Base-by-base conservation (phyloP, 192 early-diverging fungal species). In the Mortierella hygrophila region DNA sequence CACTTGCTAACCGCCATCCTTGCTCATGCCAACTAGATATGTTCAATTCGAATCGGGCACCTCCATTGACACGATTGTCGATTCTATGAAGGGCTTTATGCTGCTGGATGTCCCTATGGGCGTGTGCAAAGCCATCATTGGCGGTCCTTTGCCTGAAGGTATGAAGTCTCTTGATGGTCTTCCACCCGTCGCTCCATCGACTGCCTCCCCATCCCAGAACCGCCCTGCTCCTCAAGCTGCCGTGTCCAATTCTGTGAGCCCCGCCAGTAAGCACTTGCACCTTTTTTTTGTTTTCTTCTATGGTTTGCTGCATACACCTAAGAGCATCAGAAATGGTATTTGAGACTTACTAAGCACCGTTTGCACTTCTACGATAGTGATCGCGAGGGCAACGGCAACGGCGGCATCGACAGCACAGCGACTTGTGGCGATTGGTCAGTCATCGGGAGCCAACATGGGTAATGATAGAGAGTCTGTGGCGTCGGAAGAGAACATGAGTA, bases 1-100 rank as follows among this genome's bases (percentile, higher is more conserved):
- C n/a, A 26, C 60, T 65, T 11, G 10, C 29, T 65, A 29, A 29
- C 26, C n/a, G 8, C 11, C 10, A 1, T 65, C 11, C 3, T 15
- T 4, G 2, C n/a, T 63, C 11, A n/a, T 4, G 8, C 9, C 18
- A 60, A 74, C 26, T 89, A 95, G 94, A 23, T 97, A 94, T 75
- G 93, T 97, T 69, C 94, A 97, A 89, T 98, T 95, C 90, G 93
- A 90, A 32, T 88, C 91, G 5, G 86, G 90, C 1, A 83, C 83
- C 3, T 85, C 91, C 11, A 94, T 96, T 9, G 89, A 90, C 65
- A 91, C 91, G 57, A 92, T 96, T 1, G 91, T 93, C 4, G 74
- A 79, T 32, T 90, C 93, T 16, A 95, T 96, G 94, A 96, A 96
- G 82, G 92, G 93, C 49, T 95, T 98, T 75, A 93, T 93, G 81